Conservation (phyloP, 495 filamentous ascomycete species). For the Acidomyces sp. region DNA sequence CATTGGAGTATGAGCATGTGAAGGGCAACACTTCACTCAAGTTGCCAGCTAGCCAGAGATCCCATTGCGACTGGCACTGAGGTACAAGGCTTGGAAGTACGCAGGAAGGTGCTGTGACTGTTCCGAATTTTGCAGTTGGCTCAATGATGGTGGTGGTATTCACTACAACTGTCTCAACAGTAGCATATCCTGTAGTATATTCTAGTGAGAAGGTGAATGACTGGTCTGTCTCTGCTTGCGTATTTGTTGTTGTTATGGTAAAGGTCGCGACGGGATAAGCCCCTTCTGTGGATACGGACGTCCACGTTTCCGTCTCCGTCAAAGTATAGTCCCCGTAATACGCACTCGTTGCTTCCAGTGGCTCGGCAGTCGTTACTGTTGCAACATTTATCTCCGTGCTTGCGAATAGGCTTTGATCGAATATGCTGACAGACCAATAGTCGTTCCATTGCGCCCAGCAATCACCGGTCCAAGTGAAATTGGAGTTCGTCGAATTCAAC, state of each 20-base stretch:
- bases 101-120: not conserved
- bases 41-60: not conserved
- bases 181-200: not conserved
- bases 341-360: not conserved
- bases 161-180: not conserved
- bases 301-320: not conserved
- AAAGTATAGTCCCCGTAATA: not conserved
- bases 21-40: not conserved
- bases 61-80: slow-evolving; percentile 1
- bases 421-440: not conserved
- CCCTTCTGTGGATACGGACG: not conserved
- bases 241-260: not conserved
- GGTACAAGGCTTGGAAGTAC: not conserved
- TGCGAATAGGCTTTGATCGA: not conserved
- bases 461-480: not conserved
- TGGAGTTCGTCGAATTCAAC: not conserved
- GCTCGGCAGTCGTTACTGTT: not conserved
- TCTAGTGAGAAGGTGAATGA: not conserved
- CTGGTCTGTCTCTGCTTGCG: not conserved
- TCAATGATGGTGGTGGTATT: not conserved
- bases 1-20: not conserved
- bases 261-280: not conserved
- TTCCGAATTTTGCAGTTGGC: not conserved
- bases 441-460: slow-evolving; percentile 1
- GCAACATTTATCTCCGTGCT: not conserved